Conservation (phyloP, 1,284 basidiomycete genomes). For the Somion occarium region DNA sequence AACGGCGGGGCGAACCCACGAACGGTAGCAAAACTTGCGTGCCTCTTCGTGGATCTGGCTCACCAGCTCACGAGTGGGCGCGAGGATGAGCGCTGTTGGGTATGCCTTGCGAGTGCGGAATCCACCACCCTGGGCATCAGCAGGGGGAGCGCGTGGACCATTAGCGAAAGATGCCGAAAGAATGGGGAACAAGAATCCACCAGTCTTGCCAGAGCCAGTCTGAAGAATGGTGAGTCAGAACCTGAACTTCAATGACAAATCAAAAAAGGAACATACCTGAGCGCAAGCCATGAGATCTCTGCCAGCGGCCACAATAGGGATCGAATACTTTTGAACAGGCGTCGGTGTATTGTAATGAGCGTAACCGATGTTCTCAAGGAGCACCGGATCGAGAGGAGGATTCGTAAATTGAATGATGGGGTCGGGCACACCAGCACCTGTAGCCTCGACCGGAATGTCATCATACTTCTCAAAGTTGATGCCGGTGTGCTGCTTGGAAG, state of each 20-base stretch:
- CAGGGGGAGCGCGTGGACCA: constrained; percentile 74
- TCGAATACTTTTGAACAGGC: constrained; percentile 99
- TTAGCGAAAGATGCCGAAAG: constrained; percentile 89
- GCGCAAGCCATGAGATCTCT: constrained; percentile 99
- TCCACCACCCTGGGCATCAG: constrained; percentile 41
- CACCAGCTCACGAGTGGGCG: constrained; percentile 97
- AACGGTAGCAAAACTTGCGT: constrained; percentile 98
- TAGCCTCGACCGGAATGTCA: constrained; percentile 99
- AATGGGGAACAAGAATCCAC: constrained; percentile 99
- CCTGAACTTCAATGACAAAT: constrained; percentile 6
- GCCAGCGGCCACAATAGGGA: constrained; percentile 91
- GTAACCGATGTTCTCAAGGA: constrained; percentile 92
- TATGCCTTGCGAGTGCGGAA: constrained; percentile 87
- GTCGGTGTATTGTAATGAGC: constrained; percentile 95
- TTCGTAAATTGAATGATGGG: constrained; percentile 85
- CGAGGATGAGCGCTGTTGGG: constrained; percentile 94
- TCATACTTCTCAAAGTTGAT: constrained; percentile 99
- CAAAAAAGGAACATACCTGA: constrained; percentile 52
- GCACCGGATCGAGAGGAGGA: constrained; percentile 89
- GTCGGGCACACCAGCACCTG: constrained; percentile 92
- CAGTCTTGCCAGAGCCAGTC: constrained; percentile 99
- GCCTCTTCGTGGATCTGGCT: constrained; percentile 99
- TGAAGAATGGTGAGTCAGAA: constrained; percentile 29
- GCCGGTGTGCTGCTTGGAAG: constrained; percentile 85
- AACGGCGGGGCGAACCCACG: constrained; percentile 98